Conservation (phyloP, 345 rosid genomes). For the Camelina sativa region DNA sequence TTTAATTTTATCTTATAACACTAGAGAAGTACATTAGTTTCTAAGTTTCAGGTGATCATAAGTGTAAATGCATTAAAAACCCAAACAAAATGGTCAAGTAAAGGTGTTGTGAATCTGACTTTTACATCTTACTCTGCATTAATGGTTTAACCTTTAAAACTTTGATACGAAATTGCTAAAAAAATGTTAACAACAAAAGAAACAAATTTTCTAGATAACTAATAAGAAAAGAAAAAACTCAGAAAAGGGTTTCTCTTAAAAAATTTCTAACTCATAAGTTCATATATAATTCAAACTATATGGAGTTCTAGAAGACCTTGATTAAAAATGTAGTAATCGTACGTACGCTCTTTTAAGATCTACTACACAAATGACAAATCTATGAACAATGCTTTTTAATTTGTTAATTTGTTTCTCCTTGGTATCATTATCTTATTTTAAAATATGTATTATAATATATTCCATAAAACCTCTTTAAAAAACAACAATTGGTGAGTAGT, state of each 20-base stretch:
- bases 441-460: not conserved
- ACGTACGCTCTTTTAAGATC: constrained; percentile 17
- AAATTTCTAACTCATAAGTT: too few species aligned
- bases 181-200: not conserved
- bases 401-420: not conserved
- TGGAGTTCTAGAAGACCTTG: constrained; percentile 37
- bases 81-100: constrained; percentile 33
- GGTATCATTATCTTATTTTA: constrained; percentile 2
- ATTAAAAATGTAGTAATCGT: constrained; percentile 13
- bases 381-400: constrained; percentile 20
- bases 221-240: not conserved
- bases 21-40: constrained; percentile 24
- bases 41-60: constrained; percentile 6
- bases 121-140: constrained; percentile 2
- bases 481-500: constrained; percentile 9
- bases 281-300: not conserved
- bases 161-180: constrained; percentile 14
- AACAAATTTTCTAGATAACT: not conserved
- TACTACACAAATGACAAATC: constrained; percentile 20
- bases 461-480: too few species aligned
- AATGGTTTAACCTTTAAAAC: not conserved
- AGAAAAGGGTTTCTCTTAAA: too few species aligned
- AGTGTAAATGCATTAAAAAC: constrained; percentile 38
- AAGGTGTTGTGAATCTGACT: constrained; percentile 36
- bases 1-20: constrained; percentile 14